Evolutionary conservation across 169 alveolate species (phyloP), one percentile per base, ranked within the genome.

Genomic region (Pseudocohnilembus persalinus): DNA sequence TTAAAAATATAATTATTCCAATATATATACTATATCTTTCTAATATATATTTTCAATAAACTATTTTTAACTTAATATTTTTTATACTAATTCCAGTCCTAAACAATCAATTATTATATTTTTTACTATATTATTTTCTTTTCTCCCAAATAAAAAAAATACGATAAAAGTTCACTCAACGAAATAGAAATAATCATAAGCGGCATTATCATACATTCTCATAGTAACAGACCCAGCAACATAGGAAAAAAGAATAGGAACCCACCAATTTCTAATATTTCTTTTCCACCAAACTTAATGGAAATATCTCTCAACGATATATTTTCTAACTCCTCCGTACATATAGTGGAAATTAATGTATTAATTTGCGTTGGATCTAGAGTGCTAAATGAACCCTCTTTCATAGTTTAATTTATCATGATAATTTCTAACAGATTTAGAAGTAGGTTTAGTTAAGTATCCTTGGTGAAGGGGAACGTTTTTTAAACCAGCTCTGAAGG

Each of bases 131-230:
- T n/a, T n/a, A n/a, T n/a, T n/a, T n/a, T n/a, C n/a, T n/a, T n/a
- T n/a, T n/a, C n/a, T n/a, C n/a, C n/a, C n/a, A n/a, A n/a, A n/a
- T n/a, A n/a, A n/a, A n/a, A n/a, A n/a, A n/a, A n/a, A n/a, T n/a
- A n/a, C n/a, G n/a, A n/a, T n/a, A n/a, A n/a, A n/a, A n/a, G n/a
- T 88, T 92, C 93, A 92, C 84, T 92, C 95, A 29, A 91, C 77
- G 95, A 92, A 92, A 80, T 92, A 92, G 92, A 92, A 92, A 84
- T 88, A 92, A 83, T 92, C 95, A 87, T 92, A 90, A 77, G 93
- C 92, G 83, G 83, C 84, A 89, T 92, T 92, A 76, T 92, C 95
- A 73, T 92, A 92, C 83, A 89, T 89, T 84, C 95, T 89, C 88
- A 89, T 92, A 74, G 92, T 88, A 77, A 92, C 72, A 83, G 91